Base-by-base conservation (phyloP, 1,284 basidiomycete species). In the Albatrellus sp. region DNA sequence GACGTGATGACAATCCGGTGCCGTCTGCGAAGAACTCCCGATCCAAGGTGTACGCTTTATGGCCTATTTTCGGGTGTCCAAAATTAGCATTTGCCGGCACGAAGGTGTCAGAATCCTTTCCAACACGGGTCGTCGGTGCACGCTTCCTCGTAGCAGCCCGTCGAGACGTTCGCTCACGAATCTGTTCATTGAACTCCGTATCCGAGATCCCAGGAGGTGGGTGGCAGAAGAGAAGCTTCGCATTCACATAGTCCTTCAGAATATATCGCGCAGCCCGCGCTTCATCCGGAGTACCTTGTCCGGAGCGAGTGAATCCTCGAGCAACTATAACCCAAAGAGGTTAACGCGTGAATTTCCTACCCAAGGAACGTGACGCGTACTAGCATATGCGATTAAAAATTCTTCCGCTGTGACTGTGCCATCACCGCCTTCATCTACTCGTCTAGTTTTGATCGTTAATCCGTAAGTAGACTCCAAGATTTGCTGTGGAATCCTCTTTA, bases 161-260 rank as follows among this genome's bases (percentile, higher is more conserved):
- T 17, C 61, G 60, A 16, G 92, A 64, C 0, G 80, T 75, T 28
- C 77, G 65, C 41, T 77, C 69, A 43, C 86, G 77, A 12, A 81
- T 85, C 41, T 73, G 71, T 40, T 70, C 60, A 63, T 98, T 98
- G 69, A 94, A 98, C 2, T 69, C 69, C 44, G 79, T 73, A 11
- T 82, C 74, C 8, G 76, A 62, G 4, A 79, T 65, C 5, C 68
- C 77, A 0, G 90, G 87, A 8, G 96, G 93, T 14, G 90, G 81
- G 50, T 94, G 88, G 52, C 88, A 89, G 61, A 79, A 98, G 7
- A 98, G 70, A 0, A 99, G 73, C 55, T 90, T 91, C 32, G 90
- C 96, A 54, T 89, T 93, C 50, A 98, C 91, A 57, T 97, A 98
- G 66, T 99, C 96, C 64, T 99, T 99, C 46, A 99, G 73, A 45